Evolutionary conservation across 2,329 filamentous ascomycete genomes (phyloP).

Genomic region (Madurella fahalii): DNA sequence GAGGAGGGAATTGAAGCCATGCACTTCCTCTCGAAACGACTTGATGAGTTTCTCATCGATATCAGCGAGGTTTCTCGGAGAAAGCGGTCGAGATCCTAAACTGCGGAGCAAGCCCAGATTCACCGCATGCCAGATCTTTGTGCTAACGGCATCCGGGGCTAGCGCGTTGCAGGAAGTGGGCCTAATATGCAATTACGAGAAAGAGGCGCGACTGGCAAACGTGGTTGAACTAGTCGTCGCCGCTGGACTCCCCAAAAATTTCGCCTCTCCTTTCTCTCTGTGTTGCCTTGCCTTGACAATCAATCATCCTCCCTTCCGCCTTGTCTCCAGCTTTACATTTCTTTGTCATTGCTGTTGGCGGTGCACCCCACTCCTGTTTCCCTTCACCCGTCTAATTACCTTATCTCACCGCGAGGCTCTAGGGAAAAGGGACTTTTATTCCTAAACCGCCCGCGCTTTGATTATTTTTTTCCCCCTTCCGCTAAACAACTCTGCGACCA

Average conservation of each 20-base stretch:
- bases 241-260: constrained; percentile 13
- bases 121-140: neutral
- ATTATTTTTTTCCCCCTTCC: neutral
- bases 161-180: too few relatives aligned
- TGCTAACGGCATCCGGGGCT: neutral
- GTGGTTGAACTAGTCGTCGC: constrained; percentile 7
- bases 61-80: too few relatives aligned
- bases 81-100: too few relatives aligned
- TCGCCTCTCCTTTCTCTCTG: constrained; percentile 11
- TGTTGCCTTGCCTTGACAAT: neutral
- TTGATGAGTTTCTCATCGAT: too few relatives aligned
- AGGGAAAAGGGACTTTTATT: neutral
- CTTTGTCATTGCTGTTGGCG: constrained; percentile 7
- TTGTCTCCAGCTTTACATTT: constrained; percentile 1
- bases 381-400: neutral
- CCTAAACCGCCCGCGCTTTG: neutral
- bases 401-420: neutral
- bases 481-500: neutral
- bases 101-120: too few relatives aligned
- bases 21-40: too few relatives aligned
- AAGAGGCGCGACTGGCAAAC: constrained; percentile 8
- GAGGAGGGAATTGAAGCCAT: too few relatives aligned
- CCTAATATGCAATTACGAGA: constrained; percentile 8
- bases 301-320: neutral
- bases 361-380: constrained; percentile 1